Evolutionary conservation across 225 moss, liverwort and hornwort genomes (phyloP).

Genomic region (Climacium dendroides): DNA sequence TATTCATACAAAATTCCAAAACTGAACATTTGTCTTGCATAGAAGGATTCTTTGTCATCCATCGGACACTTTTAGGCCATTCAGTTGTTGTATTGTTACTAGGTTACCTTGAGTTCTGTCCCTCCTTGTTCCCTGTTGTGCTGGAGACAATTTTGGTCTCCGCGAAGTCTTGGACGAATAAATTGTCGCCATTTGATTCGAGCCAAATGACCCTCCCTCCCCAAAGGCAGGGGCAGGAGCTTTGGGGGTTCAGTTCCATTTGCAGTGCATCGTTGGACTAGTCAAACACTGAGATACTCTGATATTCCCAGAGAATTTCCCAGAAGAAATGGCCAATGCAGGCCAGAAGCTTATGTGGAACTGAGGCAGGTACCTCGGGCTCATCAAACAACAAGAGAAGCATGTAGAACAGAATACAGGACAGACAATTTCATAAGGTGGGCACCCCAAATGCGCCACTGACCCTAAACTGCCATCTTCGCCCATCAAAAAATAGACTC

Average conservation of each 20-base stretch:
- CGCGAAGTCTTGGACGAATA: not conserved
- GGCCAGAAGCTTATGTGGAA: not conserved
- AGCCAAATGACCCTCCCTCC: no score
- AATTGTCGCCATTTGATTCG: not conserved
- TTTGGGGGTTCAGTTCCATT: no score
- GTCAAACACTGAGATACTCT: not conserved
- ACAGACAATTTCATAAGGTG: no score
- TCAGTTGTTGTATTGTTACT: no score
- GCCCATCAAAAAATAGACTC: no score
- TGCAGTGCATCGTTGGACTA: not conserved
- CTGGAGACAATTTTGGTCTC: not conserved
- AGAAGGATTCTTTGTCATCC: not conserved
- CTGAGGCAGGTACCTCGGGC: not conserved
- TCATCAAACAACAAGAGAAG: not conserved
- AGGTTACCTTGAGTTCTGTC: no score
- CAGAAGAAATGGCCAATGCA: not conserved
- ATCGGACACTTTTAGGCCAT: not conserved
- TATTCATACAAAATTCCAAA: not conserved
- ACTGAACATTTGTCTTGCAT: not conserved
- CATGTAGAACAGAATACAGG: not conserved
- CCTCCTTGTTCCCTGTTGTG: no score
- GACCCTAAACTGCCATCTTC: no score
- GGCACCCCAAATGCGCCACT: no score
- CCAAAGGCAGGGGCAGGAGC: no score
- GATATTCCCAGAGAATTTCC: not conserved